Base-by-base conservation (phyloP, 2,329 filamentous ascomycete species). In the Aspergillus sp. region DNA sequence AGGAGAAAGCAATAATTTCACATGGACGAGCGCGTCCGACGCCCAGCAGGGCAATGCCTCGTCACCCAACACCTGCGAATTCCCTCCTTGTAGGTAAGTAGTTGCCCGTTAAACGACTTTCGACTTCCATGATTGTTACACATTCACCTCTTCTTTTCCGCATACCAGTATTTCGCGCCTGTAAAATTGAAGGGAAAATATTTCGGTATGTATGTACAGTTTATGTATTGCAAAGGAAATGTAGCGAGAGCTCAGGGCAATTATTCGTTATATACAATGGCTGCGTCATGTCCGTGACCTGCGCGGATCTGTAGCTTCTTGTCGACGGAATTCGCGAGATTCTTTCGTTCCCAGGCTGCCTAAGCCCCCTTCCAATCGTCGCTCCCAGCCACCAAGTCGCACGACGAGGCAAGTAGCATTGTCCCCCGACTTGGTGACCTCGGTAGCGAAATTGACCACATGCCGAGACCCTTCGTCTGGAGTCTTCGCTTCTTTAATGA, bases 311-410 rank as follows among this genome's bases (percentile, higher is more conserved):
- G 85, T 79, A 5, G 93, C 92, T 73, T 97, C 92, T 50, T 86
- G 82, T 69, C 84, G 87, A 73, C 92, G 86, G 76, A 88, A 93
- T 65, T 96, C 91, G 60, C 95, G 84, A 71, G 93, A 86, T 81
- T 98, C 93, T 78, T 92, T 96, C 4, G 93, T 98, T 3, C 92
- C 91, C 72, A 98, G 73, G 69, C 91, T 95, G 3, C 93, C 93
- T 59, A 93, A 74, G 0, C 95, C 95, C 4, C 95, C 95, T 72
- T 98, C 93, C 31, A 73, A 69, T 55, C 79, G 73, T 57, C 86
- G 78, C 69, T 88, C 86, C 86, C 86, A 88, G 0, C 86, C 86
- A 6, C 86, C 86, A 19, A 88, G 71, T 48, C 86, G 76, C 14
- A 88, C 81, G 3, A 88, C 85, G 21, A 88, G 71, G 49, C 83